phyloP scores from a whole-genome alignment of 2,329 filamentous ascomycete genomes.

The Alternaria gansuensis region DNA sequence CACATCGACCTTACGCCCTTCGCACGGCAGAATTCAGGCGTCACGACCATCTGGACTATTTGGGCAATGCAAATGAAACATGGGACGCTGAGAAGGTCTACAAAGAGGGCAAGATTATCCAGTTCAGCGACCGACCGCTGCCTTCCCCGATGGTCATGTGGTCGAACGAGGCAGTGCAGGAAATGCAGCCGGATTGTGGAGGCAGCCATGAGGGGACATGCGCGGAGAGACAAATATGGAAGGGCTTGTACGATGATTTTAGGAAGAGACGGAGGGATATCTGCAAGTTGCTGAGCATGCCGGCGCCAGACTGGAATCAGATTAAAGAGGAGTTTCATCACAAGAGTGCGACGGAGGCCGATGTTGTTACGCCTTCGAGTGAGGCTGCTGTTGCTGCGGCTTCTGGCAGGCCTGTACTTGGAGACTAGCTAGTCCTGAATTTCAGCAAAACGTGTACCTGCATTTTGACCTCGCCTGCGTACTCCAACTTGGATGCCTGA shows the following conservation, averaged over 20 bases:
- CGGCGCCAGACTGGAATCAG: conserved; percentile 50
- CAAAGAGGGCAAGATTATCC: conserved; percentile 70
- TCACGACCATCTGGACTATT: conserved; percentile 61
- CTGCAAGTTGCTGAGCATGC: conserved; percentile 52
- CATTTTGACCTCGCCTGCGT: conserved; percentile 10
- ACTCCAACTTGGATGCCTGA: conserved; percentile 3
- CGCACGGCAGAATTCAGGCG: conserved; percentile 69
- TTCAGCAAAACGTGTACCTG: conserved; percentile 18
- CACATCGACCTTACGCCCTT: conserved; percentile 69
- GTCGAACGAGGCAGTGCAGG: conserved; percentile 52
- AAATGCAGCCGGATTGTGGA: conserved; percentile 58
- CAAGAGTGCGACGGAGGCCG: conserved; percentile 36
- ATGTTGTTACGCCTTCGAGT: conserved; percentile 32
- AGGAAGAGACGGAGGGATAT: conserved; percentile 53
- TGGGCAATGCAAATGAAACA: conserved; percentile 61
- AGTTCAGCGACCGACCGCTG: conserved; percentile 76
- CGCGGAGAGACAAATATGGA: conserved; percentile 56
- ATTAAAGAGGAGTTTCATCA: conserved; percentile 35
- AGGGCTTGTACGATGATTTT: conserved; percentile 57
- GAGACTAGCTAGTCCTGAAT: conserved; percentile 7
- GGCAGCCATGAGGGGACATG: conserved; percentile 44
- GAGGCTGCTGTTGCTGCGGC: conserved; percentile 15
- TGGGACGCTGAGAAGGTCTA: conserved; percentile 68
- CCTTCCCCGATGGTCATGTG: conserved; percentile 70
- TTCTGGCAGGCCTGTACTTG: not conserved